phyloP scores from a whole-genome alignment of 169 alveolate species.

The Blepharisma undulans region DNA sequence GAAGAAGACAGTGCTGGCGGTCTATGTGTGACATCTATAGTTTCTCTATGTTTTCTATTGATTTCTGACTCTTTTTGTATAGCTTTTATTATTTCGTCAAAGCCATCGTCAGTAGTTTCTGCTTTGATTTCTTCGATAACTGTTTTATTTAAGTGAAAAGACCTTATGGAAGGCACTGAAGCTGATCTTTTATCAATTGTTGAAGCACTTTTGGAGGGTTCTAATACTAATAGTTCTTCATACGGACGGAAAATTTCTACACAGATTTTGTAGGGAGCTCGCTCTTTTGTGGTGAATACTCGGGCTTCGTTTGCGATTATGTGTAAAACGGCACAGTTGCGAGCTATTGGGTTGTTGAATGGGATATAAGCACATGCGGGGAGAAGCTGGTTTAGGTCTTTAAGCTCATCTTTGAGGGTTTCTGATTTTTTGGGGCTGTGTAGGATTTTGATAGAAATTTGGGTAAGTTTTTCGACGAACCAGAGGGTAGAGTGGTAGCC shows the following conservation, averaged over 20 bases:
- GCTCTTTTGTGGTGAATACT: slow-evolving; percentile 82
- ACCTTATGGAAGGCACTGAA: not conserved
- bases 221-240: not conserved
- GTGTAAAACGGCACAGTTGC: slow-evolving; percentile 75
- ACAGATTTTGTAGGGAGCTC: slow-evolving; percentile 85
- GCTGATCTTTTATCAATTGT: not conserved
- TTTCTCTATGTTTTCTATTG: not conserved
- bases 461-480: slow-evolving; percentile 27
- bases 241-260: slow-evolving; percentile 78
- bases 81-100: not conserved
- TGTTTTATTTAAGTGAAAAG: not conserved
- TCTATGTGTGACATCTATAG: not conserved
- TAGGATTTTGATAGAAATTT: not conserved
- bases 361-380: slow-evolving; percentile 38
- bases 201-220: not conserved
- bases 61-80: not conserved
- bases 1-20: not conserved
- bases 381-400: not conserved
- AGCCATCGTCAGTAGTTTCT: not conserved
- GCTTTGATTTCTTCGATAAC: not conserved
- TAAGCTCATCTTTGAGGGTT: not conserved
- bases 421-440: not conserved
- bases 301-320: slow-evolving; percentile 74
- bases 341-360: slow-evolving; percentile 5
- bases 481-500: slow-evolving; percentile 22